Base-by-base conservation (phyloP, 495 filamentous ascomycete genomes). In the Xylaria bambusicola region DNA sequence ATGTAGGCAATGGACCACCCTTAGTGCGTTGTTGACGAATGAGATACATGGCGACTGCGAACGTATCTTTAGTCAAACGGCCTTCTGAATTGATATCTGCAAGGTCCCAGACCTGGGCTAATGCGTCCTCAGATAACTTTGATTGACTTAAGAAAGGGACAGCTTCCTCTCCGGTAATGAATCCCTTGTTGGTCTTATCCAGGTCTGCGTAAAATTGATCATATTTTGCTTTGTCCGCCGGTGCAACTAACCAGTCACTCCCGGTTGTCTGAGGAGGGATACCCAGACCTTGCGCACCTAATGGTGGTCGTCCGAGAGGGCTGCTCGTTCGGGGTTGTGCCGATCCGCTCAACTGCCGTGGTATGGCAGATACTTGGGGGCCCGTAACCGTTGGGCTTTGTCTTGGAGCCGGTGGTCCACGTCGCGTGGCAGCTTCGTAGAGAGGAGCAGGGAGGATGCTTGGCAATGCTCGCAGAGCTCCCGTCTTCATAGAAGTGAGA, bases 71-170 rank as follows among this genome's bases (percentile, higher is more conserved):
- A 33, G 80, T 92, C 40, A 98, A 78, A 56, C 86, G 87, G 9
- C 94, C 94, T 54, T 93, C 89, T 15, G 90, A 93, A 62, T 88
- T 89, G 69, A 97, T 94, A 79, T 98, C 93, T 6, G 95, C 89
- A 21, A 98, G 81, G 70, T 98, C 95, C 94, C 94, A 98, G 60
- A 98, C 95, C 63, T 91, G 86, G n/a, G 95, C 94, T 17, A 98
- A 81, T 7, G 85, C 85, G 69, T 97, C 95, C 64, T 97, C 93
- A 0, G 92, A 82, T 8, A 98, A 80, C 54, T 89, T 88, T 1
- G 93, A 96, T 69, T 96, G 90, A 70, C 89, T 91, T 70, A 98
- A 93, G 71, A 97, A 98, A 2, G 82, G 78, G 6, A 97, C 94
- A n/a, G 95, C 94, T 71, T 98, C 92, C 57, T 98, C 94, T 45